phyloP scores from a whole-genome alignment of 2,329 filamentous ascomycete genomes.

The Diaporthe sp. region DNA sequence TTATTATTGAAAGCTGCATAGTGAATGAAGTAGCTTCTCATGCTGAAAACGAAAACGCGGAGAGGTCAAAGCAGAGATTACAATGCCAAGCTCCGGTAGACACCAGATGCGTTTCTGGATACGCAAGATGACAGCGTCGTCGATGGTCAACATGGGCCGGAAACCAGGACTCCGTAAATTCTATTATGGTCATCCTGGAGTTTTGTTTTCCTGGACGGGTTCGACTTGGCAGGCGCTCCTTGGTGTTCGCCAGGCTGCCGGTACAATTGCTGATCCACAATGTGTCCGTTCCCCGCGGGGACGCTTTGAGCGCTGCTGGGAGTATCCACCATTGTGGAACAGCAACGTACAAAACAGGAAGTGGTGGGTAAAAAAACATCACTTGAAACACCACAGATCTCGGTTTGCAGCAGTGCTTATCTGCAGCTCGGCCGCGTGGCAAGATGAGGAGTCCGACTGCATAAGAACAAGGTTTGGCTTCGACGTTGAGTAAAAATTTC shows the following conservation, averaged over 20 bases:
- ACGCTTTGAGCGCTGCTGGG: conserved; percentile 2
- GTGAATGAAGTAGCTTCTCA: not conserved
- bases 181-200: conserved; percentile 16
- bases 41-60: not conserved
- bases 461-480: not conserved
- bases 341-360: not conserved
- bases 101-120: conserved; percentile 5
- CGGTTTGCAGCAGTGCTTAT: not conserved
- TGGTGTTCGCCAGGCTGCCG: conserved; percentile 1
- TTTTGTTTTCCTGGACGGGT: not conserved
- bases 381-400: conserved; percentile 26
- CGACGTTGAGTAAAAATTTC: not conserved
- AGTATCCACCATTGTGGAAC: conserved; percentile 29
- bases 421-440: conserved; percentile 11
- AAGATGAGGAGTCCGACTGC: conserved; percentile 1
- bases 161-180: conserved; percentile 9
- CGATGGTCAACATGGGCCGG: conserved; percentile 7
- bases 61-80: conserved; percentile 11
- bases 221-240: conserved; percentile 8
- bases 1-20: not conserved
- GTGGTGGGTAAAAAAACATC: not conserved
- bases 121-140: not conserved
- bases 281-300: conserved; percentile 19
- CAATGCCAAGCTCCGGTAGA: conserved; percentile 10
- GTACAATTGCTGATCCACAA: conserved; percentile 19